A percentile compares a stretch with the other conserved stretches of the same genome.
phyloP scores from a whole-genome alignment of 2,329 filamentous ascomycete species.

The Cladosporium austrohemisphaericum region DNA sequence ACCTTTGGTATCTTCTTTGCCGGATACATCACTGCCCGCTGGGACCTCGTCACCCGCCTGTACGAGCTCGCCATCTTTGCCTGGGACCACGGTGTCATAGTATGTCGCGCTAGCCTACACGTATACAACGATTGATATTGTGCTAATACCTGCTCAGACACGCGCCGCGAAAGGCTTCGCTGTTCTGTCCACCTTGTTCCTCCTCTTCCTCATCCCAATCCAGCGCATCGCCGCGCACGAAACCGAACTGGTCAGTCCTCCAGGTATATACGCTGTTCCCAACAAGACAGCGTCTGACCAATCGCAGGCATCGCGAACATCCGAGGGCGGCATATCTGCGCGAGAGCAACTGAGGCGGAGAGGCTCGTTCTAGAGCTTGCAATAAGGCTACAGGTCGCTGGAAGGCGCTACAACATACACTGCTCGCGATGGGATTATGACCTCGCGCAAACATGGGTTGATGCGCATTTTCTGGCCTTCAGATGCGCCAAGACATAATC shows the following conservation, averaged over 20 bases:
- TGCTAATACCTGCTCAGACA: conserved; percentile 50
- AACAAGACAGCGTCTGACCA: conserved; percentile 22
- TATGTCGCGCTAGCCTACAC: conserved; percentile 43
- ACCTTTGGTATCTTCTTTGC: conserved; percentile 98
- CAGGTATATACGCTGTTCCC: conserved; percentile 1
- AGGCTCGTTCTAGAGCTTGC: conserved; percentile 73
- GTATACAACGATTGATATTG: neutral
- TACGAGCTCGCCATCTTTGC: conserved; percentile 97
- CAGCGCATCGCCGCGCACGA: conserved; percentile 78
- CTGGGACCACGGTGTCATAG: conserved; percentile 97
- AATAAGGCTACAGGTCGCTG: neutral
- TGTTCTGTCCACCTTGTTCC: conserved; percentile 77
- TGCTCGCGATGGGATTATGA: conserved; percentile 57
- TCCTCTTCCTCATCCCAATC: conserved; percentile 78
- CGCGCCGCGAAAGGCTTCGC: conserved; percentile 82
- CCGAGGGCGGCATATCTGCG: conserved; percentile 79
- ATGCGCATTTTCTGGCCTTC: conserved; percentile 99
- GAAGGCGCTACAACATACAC: neutral
- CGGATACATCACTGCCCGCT: conserved; percentile 98
- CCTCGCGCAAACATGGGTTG: conserved; percentile 68
- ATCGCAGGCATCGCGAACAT: conserved; percentile 72
- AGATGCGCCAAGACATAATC: conserved; percentile 65
- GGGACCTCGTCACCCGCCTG: conserved; percentile 93
- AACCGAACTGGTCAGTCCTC: conserved; percentile 65
- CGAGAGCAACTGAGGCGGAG: conserved; percentile 90